Evolutionary conservation across 305 asterid genomes (phyloP).

Genomic region (Fraxinus albicans): DNA sequence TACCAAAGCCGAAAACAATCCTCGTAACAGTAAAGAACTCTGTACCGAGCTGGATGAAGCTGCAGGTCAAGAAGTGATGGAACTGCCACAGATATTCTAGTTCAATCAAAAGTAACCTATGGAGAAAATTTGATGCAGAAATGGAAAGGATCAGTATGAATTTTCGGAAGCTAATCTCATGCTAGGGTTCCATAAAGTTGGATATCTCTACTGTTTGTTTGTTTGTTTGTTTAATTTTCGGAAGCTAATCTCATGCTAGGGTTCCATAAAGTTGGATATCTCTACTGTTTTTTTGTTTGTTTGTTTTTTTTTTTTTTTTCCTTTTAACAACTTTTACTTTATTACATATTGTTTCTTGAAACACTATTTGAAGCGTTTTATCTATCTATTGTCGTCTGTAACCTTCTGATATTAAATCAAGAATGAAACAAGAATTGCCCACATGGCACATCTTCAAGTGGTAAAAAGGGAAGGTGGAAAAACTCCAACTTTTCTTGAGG

Average conservation of each 20-base stretch:
- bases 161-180: not conserved
- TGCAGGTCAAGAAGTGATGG: constrained; percentile 33
- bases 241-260: no score
- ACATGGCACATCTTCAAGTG: no score
- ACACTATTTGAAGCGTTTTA: not conserved
- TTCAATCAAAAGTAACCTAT: not conserved
- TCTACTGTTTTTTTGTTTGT: not conserved
- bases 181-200: no score
- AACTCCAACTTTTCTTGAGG: no score
- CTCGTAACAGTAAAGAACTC: no score
- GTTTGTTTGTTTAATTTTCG: not conserved
- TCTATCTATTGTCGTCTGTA: not conserved
- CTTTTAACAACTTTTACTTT: not conserved
- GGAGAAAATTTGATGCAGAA: not conserved
- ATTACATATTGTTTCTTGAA: not conserved
- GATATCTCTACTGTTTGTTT: not conserved
- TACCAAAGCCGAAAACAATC: constrained; percentile 22
- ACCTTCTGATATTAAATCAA: not conserved
- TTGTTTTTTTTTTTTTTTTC: no score
- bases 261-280: no score
- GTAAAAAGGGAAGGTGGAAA: no score
- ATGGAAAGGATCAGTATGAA: not conserved
- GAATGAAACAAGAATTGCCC: not conserved
- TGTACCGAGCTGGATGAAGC: constrained; percentile 45
- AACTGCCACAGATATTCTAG: constrained; percentile 34